Evolutionary conservation across 352 stramenopile genomes (phyloP).

Genomic region (Phytophthora europaea): DNA sequence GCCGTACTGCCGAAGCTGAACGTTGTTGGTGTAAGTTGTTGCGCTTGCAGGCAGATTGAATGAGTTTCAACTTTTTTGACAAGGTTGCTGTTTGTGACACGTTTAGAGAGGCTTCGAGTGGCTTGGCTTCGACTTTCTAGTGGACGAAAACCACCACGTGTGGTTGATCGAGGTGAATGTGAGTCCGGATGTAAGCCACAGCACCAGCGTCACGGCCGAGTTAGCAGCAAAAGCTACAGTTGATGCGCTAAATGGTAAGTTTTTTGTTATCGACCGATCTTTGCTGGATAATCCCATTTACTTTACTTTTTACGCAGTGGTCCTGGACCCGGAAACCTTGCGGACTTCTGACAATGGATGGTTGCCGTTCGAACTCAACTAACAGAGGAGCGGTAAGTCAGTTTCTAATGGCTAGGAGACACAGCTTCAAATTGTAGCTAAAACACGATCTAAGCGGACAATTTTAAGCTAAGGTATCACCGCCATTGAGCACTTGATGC

Average conservation of each 20-base stretch:
- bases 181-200: constrained; percentile 89
- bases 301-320: constrained; percentile 17
- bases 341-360: constrained; percentile 34
- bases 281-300: neutral
- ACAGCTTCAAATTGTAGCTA: neutral
- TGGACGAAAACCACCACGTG: constrained; percentile 62
- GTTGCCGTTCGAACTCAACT: constrained; percentile 16
- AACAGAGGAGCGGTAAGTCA: neutral
- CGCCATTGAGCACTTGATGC: constrained; percentile 49
- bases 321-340: constrained; percentile 22
- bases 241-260: constrained; percentile 61
- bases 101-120: constrained; percentile 84
- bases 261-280: neutral
- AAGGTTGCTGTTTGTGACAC: neutral
- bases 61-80: neutral
- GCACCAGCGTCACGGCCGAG: constrained; percentile 60
- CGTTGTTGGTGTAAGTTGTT: constrained; percentile 59
- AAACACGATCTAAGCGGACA: too few species aligned
- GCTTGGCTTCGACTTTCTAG: constrained; percentile 88
- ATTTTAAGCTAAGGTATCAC: constrained; percentile 4
- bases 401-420: neutral
- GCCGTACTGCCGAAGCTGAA: constrained; percentile 57
- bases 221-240: constrained; percentile 64
- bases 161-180: constrained; percentile 92
- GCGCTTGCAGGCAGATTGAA: neutral